A percentile compares a stretch with the other conserved stretches of the same genome.
These are phyloP conservation scores for Fusarium chuoi DNA, from an alignment of 2,329 filamentous ascomycete genomes.

Conservation along the genomic window DNA sequence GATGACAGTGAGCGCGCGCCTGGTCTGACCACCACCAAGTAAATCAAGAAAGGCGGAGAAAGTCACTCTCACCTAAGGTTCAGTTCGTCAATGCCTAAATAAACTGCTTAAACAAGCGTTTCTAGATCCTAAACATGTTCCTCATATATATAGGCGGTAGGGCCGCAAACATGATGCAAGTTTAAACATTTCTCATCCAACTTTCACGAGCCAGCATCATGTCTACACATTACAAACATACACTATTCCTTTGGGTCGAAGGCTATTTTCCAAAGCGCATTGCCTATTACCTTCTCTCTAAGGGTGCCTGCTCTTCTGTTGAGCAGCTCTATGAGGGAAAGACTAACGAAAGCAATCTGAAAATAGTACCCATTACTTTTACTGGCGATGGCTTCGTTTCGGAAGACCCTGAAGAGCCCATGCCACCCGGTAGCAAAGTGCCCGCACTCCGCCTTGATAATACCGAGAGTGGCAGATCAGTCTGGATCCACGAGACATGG, in stretches of 20 bases:
- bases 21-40: neutral
- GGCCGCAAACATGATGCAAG: neutral
- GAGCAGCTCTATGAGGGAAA: neutral
- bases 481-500: neutral
- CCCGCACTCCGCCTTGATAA: neutral
- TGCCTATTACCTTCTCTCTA: neutral
- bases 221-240: neutral
- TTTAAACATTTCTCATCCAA: rapidly evolving
- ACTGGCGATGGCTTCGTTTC: neutral
- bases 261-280: slow-evolving; percentile 1
- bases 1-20: no score
- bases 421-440: neutral
- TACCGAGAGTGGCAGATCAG: neutral
- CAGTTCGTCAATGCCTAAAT: neutral
- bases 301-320: neutral
- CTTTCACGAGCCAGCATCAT: neutral
- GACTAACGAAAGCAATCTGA: neutral
- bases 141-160: neutral
- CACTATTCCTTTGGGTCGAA: neutral
- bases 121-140: no score
- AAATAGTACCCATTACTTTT: neutral
- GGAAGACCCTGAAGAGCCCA: neutral
- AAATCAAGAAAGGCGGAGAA: rapidly evolving
- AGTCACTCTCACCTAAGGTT: rapidly evolving
- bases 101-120: neutral